Evolutionary conservation across 2,329 filamentous ascomycete species (phyloP), one percentile per base, ranked within the genome.

Genomic region (Orbilia ellipsospora): DNA sequence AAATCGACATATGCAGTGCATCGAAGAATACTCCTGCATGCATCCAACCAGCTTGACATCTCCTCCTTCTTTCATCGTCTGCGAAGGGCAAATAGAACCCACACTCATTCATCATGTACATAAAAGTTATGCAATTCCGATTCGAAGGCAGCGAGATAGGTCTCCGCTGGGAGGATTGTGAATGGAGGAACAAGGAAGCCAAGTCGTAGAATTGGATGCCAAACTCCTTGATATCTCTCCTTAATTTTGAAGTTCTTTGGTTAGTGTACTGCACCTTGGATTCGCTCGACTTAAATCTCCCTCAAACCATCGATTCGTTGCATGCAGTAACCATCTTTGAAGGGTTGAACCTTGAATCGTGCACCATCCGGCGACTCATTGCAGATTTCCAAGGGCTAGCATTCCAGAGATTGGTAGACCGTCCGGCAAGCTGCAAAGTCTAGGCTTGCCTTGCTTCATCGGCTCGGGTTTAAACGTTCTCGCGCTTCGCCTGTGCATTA

Each of bases 61-160:
- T 20, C 13, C 20, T 20, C 13, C n/a, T 28, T 40, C 23, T 59
- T 54, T 59, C 63, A 68, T 74, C 70, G 63, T 63, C 63, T 56
- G 44, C 13, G 42, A 68, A 51, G n/a, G 52, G 51, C 12, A 48
- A 36, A 48, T 57, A 36, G 10, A 55, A 52, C 18, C 50, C 23
- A 48, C 20, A 42, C 57, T 36, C 51, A 45, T 50, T 56, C 45
- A 23, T 50, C 36, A 73, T 74, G 70, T 63, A 74, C 59, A 52
- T 63, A 74, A 52, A 52, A 64, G 64, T 68, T 68, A 74, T 74
- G 70, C 70, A 68, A 74, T 74, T 55, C 60, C 54, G 51, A 55
- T 48, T 48, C 44, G 44, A 66, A 42, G 51, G 56, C 45, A 12
- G 44, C 52, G 31, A 36, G 23, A 23, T 23, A 23, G 23, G 23